Conservation (phyloP, 352 stramenopile genomes). For the Plasmopara muralis region DNA sequence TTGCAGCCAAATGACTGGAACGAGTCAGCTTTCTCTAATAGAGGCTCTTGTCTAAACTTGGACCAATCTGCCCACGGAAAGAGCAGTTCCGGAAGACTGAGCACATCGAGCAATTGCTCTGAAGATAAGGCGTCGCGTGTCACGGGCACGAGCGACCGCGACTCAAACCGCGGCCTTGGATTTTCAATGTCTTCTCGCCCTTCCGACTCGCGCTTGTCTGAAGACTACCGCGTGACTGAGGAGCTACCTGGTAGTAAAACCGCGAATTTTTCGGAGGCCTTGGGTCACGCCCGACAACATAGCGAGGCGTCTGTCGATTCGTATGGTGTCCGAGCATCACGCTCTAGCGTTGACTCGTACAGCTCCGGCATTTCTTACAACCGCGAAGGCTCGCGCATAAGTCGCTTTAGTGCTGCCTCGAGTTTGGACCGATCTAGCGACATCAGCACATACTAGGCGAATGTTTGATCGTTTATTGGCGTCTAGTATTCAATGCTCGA, state of each 20-base stretch:
- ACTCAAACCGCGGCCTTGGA: conserved; percentile 33
- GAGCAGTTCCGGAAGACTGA: conserved; percentile 33
- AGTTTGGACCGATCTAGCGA: conserved; percentile 24
- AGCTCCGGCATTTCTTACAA: conserved; percentile 59
- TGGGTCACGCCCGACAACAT: conserved; percentile 35
- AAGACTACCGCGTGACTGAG: conserved; percentile 23
- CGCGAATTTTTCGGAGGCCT: conserved; percentile 38
- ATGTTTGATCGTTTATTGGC: conserved; percentile 18
- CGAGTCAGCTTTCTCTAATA: conserved; percentile 17
- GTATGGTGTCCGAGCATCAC: conserved; percentile 54
- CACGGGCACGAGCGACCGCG: conserved; percentile 19
- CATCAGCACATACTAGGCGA: conserved; percentile 24
- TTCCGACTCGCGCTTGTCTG: conserved; percentile 24
- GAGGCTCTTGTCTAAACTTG: too few relatives aligned
- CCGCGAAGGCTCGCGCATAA: conserved; percentile 56
- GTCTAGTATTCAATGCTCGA: conserved; percentile 13
- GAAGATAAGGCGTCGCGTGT: conserved; percentile 16
- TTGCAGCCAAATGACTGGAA: conserved; percentile 42
- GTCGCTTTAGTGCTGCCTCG: conserved; percentile 43
- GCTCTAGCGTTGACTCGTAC: conserved; percentile 60
- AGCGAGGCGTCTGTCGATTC: conserved; percentile 70
- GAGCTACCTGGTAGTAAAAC: conserved; percentile 20
- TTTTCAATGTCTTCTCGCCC: conserved; percentile 35
- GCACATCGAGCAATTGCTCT: conserved; percentile 32
- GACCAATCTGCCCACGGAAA: conserved; percentile 12